Percentiles rank a stretch among this genome's conserved stretches.
Evolutionary conservation across 108 stramenopile genomes (phyloP).

Genomic region (Pseudonitzschia multiseries): DNA sequence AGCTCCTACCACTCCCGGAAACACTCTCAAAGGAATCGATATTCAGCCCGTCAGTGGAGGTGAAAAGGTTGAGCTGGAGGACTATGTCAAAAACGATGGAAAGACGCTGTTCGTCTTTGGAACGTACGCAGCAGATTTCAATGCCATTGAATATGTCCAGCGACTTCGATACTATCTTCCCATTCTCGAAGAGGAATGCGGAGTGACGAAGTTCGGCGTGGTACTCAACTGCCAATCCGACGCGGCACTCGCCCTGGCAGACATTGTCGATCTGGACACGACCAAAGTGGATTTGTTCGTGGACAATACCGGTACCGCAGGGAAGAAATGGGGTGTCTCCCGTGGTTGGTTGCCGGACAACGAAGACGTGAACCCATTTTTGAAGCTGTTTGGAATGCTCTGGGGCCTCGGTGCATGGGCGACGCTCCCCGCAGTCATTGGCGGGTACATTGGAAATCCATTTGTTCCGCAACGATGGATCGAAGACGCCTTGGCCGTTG

Average conservation of each 20-base stretch:
- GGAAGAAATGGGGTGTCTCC: slow-evolving; percentile 68
- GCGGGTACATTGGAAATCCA: slow-evolving; percentile 92
- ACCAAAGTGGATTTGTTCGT: slow-evolving; percentile 61
- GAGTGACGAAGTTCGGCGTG: slow-evolving; percentile 66
- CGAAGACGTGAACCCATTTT: slow-evolving; percentile 69
- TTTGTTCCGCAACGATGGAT: slow-evolving; percentile 82
- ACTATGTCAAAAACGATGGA: slow-evolving; percentile 25
- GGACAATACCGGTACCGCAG: slow-evolving; percentile 75
- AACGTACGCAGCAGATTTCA: slow-evolving; percentile 87
- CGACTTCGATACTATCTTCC: slow-evolving; percentile 81
- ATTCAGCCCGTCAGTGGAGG: slow-evolving; percentile 23
- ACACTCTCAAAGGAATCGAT: slow-evolving; percentile 17
- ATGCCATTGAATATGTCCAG: slow-evolving; percentile 90
- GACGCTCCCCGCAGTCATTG: slow-evolving; percentile 88
- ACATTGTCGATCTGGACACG: slow-evolving; percentile 61
- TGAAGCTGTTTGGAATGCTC: slow-evolving; percentile 92
- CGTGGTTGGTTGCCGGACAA: slow-evolving; percentile 84
- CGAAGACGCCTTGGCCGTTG: slow-evolving; percentile 81
- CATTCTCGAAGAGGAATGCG: slow-evolving; percentile 52
- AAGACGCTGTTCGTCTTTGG: slow-evolving; percentile 31
- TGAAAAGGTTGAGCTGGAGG: slow-evolving; percentile 10
- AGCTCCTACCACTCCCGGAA: neutral
- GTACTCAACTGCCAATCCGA: slow-evolving; percentile 73
- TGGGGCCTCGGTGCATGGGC: slow-evolving; percentile 88
- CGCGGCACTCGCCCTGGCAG: slow-evolving; percentile 52